These are phyloP conservation scores for Sapria himalayana DNA, from an alignment of 345 rosid genomes.

Conservation along the genomic window DNA sequence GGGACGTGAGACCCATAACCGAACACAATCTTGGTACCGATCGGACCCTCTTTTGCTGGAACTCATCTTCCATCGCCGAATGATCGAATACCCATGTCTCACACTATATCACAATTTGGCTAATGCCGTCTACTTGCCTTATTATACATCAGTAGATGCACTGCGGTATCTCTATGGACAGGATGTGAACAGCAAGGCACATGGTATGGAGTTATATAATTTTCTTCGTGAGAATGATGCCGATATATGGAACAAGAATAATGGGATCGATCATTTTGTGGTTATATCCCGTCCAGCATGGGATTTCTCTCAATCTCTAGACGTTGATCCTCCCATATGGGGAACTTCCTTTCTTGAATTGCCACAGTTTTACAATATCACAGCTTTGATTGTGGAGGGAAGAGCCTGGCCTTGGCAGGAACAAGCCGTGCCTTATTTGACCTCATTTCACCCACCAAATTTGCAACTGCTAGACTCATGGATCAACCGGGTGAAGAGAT, in stretches of 20 bases:
- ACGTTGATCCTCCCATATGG: slow-evolving; percentile 67
- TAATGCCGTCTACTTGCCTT: slow-evolving; percentile 55
- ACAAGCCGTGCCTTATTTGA: slow-evolving; percentile 74
- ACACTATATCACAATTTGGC: slow-evolving; percentile 54
- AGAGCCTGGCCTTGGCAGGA: slow-evolving; percentile 90
- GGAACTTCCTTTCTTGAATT: slow-evolving; percentile 77
- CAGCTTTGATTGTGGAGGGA: slow-evolving; percentile 45
- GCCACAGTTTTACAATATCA: slow-evolving; percentile 56
- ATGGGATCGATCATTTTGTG: slow-evolving; percentile 65
- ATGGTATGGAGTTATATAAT: slow-evolving; percentile 45
- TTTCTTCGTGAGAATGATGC: slow-evolving; percentile 23
- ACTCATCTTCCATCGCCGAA: slow-evolving; percentile 61
- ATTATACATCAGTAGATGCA: slow-evolving; percentile 62
- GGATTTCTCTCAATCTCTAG: slow-evolving; percentile 70
- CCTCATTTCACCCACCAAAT: slow-evolving; percentile 74
- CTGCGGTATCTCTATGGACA: slow-evolving; percentile 60
- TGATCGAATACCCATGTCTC: slow-evolving; percentile 73
- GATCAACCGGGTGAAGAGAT: slow-evolving; percentile 36
- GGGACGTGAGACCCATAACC: slow-evolving; percentile 62
- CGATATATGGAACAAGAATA: slow-evolving; percentile 31
- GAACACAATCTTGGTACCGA: slow-evolving; percentile 77
- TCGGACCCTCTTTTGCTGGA: slow-evolving; percentile 62
- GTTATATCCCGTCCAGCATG: slow-evolving; percentile 88
- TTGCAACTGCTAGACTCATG: slow-evolving; percentile 39
- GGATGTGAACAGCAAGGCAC: slow-evolving; percentile 46